phyloP scores from a whole-genome alignment of 768 basidiomycete species.

The Rhodosporidiobolus sp. region DNA sequence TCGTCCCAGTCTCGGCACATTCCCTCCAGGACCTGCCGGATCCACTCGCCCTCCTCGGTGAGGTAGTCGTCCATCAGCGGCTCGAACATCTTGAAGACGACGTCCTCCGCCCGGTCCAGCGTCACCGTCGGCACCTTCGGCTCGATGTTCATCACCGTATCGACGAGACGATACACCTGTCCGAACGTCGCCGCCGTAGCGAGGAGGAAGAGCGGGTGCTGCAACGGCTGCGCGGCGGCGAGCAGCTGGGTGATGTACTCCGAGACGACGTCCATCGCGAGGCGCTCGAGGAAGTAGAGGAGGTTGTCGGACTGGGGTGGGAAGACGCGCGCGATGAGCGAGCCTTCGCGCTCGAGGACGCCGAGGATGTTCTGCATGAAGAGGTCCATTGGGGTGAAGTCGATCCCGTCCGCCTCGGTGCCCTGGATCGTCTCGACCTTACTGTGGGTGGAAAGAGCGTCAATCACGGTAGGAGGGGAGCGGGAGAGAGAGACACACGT shows the following conservation, averaged over 20 bases:
- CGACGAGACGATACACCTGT: conserved; percentile 82
- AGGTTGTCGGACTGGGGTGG: conserved; percentile 74
- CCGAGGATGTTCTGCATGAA: conserved; percentile 71
- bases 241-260: conserved; percentile 82
- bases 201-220: conserved; percentile 68
- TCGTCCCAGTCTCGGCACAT: conserved; percentile 79
- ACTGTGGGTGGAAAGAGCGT: conserved; percentile 23
- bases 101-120: conserved; percentile 67
- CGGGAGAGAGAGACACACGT: conserved; percentile 43
- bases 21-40: conserved; percentile 68
- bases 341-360: conserved; percentile 69
- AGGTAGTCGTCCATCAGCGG: conserved; percentile 96
- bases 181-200: conserved; percentile 86
- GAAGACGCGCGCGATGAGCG: conserved; percentile 78
- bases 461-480: conserved; percentile 50
- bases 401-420: conserved; percentile 55
- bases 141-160: conserved; percentile 64
- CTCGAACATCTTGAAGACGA: conserved; percentile 92
- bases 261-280: conserved; percentile 75
- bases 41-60: conserved; percentile 81
- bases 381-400: conserved; percentile 89
- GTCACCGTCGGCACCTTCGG: conserved; percentile 53
- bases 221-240: conserved; percentile 70
- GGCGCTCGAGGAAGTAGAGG: conserved; percentile 73
- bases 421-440: conserved; percentile 46